phyloP scores from a whole-genome alignment of 768 basidiomycete species.

The Boletus huronensis region DNA sequence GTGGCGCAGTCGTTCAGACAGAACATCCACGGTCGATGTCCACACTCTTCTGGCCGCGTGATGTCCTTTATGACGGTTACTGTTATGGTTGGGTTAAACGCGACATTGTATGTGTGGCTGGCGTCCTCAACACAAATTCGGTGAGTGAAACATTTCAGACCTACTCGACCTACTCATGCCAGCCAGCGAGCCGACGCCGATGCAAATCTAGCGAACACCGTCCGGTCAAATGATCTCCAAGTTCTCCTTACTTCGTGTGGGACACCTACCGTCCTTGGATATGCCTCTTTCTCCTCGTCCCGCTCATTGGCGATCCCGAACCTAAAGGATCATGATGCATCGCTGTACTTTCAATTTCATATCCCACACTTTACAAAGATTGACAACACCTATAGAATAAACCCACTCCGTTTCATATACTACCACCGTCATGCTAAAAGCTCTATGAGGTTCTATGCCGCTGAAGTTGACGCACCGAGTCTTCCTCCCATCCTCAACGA shows the following conservation, averaged over 20 bases:
- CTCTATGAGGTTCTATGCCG: conserved; percentile 63
- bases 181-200: conserved; percentile 18
- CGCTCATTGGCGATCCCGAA: conserved; percentile 21
- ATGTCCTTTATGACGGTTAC: conserved; percentile 44
- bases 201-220: conserved; percentile 1
- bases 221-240: conserved; percentile 20
- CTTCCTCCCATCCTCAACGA: conserved; percentile 11
- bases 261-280: conserved; percentile 30
- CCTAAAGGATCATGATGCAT: conserved; percentile 32
- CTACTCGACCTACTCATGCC: not conserved
- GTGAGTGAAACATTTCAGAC: conserved; percentile 24
- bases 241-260: conserved; percentile 15
- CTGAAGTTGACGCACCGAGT: conserved; percentile 37
- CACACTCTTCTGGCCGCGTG: conserved; percentile 57
- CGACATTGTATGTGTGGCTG: conserved; percentile 46
- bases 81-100: conserved; percentile 59
- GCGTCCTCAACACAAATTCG: conserved; percentile 37
- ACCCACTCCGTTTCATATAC: conserved; percentile 37
- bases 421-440: conserved; percentile 52
- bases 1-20: not conserved
- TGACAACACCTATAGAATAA: conserved; percentile 11
- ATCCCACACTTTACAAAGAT: not conserved
- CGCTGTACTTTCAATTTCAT: conserved; percentile 10
- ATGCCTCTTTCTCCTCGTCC: conserved; percentile 20
- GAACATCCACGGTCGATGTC: conserved; percentile 23